These are phyloP conservation scores for Lunularia cruciata DNA, from an alignment of 225 moss, liverwort and hornwort species.

Conservation along the genomic window DNA sequence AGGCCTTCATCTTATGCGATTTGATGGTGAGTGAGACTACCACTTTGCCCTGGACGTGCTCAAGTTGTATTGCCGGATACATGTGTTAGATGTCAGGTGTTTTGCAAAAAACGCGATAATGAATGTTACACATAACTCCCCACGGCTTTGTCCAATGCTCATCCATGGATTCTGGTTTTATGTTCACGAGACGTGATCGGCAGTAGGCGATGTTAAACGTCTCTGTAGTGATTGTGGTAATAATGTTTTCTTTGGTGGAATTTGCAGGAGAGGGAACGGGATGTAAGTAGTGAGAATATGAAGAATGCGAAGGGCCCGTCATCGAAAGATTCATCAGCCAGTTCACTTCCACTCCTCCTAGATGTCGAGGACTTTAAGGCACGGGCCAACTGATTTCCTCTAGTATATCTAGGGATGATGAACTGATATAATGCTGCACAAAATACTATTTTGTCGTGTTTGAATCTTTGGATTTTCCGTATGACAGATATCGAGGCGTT, in stretches of 20 bases:
- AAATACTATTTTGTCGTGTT: too few species aligned
- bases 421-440: too few species aligned
- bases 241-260: neutral
- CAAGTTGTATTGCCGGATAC: neutral
- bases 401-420: too few species aligned
- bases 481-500: too few species aligned
- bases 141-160: neutral
- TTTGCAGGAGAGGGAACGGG: slow-evolving; percentile 67
- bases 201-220: neutral
- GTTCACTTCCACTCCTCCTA: slow-evolving; percentile 52
- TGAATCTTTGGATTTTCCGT: too few species aligned
- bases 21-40: slow-evolving; percentile 1
- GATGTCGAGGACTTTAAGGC: slow-evolving; percentile 88
- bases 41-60: neutral
- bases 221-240: neutral
- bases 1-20: slow-evolving; percentile 1
- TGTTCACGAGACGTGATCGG: neutral
- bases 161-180: neutral
- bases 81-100: neutral
- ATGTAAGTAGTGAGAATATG: slow-evolving; percentile 41
- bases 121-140: neutral
- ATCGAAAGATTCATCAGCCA: slow-evolving; percentile 53
- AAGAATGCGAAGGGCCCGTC: slow-evolving; percentile 54
- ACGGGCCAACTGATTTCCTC: neutral
- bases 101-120: neutral